Percentiles rank a stretch among this genome's conserved stretches.
Conservation (phyloP, 352 stramenopile genomes). For the Albugo candida region DNA sequence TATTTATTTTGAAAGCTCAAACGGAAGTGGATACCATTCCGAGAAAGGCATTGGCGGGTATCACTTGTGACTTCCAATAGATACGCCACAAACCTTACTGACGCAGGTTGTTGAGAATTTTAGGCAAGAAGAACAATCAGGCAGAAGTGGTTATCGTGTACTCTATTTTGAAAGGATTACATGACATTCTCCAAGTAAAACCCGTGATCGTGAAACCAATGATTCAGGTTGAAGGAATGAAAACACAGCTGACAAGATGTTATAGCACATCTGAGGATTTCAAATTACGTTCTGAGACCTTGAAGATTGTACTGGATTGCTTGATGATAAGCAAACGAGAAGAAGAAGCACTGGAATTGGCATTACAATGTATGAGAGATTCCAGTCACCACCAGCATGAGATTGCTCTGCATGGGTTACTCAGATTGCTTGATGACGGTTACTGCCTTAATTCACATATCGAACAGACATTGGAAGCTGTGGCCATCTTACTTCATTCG, state of each 20-base stretch:
- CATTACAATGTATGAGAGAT: slow-evolving; percentile 20
- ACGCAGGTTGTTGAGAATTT: not conserved
- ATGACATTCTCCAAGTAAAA: slow-evolving; percentile 34
- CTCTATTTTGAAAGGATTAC: slow-evolving; percentile 40
- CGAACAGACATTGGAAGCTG: no score
- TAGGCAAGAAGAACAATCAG: not conserved
- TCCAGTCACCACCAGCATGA: not conserved
- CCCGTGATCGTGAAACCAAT: slow-evolving; percentile 45
- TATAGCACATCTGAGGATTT: slow-evolving; percentile 55
- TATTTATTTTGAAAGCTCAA: not conserved
- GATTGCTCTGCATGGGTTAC: not conserved
- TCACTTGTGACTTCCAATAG: not conserved
- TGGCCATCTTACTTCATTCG: no score
- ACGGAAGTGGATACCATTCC: not conserved
- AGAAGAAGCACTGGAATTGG: slow-evolving; percentile 18
- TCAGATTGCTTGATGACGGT: no score
- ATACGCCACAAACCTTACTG: not conserved
- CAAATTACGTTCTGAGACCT: slow-evolving; percentile 51
- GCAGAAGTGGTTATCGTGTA: slow-evolving; percentile 24
- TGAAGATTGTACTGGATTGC: slow-evolving; percentile 53
- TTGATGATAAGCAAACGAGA: slow-evolving; percentile 15
- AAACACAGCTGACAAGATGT: slow-evolving; percentile 56
- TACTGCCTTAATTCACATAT: no score
- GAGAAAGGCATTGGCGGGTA: not conserved
- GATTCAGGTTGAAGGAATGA: slow-evolving; percentile 65